Evolutionary conservation across 345 rosid genomes (phyloP).

Genomic region (Turritis glabra): DNA sequence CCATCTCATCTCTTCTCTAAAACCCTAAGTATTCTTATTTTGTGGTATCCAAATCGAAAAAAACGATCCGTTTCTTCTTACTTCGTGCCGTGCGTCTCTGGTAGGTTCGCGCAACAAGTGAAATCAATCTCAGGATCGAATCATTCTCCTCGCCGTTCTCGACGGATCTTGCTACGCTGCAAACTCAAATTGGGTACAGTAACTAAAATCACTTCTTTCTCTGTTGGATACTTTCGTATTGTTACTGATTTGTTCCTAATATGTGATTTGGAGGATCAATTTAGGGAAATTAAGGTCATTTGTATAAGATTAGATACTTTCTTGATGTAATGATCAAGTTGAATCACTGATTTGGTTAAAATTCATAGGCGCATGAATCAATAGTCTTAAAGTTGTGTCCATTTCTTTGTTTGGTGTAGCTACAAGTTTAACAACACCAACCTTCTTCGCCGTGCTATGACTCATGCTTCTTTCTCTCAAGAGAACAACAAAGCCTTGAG

Average conservation of each 20-base stretch:
- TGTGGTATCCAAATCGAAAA: background rate
- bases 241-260: background rate
- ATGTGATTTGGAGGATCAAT: background rate
- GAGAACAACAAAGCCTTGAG: conserved; percentile 71
- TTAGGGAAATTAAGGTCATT: background rate
- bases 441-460: conserved; percentile 70
- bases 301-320: background rate
- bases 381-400: background rate
- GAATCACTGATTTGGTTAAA: background rate
- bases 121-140: conserved; percentile 22
- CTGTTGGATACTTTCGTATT: background rate
- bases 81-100: background rate
- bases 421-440: conserved; percentile 48
- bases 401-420: conserved; percentile 35
- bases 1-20: background rate
- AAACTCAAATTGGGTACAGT: conserved; percentile 45
- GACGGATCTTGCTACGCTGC: conserved; percentile 43
- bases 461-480: conserved; percentile 64
- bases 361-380: background rate
- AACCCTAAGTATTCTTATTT: background rate
- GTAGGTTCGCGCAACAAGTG: conserved; percentile 39
- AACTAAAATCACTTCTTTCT: background rate
- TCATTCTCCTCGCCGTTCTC: conserved; percentile 42
- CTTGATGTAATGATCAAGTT: background rate
- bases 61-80: background rate